Conservation (phyloP, 2,329 filamentous ascomycete species). For the Diaporthe ilicicola region DNA sequence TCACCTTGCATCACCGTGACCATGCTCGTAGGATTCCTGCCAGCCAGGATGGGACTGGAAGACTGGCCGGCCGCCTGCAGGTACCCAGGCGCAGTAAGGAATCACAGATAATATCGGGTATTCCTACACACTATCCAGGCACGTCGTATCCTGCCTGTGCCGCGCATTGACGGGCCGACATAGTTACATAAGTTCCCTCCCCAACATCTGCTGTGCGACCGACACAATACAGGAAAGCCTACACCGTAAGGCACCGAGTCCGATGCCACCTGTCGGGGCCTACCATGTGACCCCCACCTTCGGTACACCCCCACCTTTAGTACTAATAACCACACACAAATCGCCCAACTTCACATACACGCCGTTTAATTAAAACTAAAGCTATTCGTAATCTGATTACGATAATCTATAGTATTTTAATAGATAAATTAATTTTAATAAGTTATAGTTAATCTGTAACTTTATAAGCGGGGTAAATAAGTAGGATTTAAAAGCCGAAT, state of each 20-base stretch:
- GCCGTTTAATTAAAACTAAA: too few relatives aligned
- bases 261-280: not conserved
- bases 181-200: not conserved
- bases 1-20: not conserved
- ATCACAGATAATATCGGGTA: not conserved
- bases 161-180: not conserved
- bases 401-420: too few relatives aligned
- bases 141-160: not conserved
- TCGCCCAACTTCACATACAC: too few relatives aligned
- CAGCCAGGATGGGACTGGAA: not conserved
- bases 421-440: too few relatives aligned
- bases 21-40: not conserved
- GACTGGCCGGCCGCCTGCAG: not conserved
- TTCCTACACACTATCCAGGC: not conserved
- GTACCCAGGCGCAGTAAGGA: not conserved
- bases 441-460: too few relatives aligned
- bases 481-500: too few relatives aligned
- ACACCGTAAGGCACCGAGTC: constrained; percentile 4
- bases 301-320: too few relatives aligned
- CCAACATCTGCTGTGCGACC: constrained; percentile 23
- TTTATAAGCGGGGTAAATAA: too few relatives aligned
- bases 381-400: too few relatives aligned
- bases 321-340: too few relatives aligned
- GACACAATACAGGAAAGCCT: not conserved
- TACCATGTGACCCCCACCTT: too few relatives aligned